phyloP scores from a whole-genome alignment of 306 rosid species.

The Quercus parvula region DNA sequence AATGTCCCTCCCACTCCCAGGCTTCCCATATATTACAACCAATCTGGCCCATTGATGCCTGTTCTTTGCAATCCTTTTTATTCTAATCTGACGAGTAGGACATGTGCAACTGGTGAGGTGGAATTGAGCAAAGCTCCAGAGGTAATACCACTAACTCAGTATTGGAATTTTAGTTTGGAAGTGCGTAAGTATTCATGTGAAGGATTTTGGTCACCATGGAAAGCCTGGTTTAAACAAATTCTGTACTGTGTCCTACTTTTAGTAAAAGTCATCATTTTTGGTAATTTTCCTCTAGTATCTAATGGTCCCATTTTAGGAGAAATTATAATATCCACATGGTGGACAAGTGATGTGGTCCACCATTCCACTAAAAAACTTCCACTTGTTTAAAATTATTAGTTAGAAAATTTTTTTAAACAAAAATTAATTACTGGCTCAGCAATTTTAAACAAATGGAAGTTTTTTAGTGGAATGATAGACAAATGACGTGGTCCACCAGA shows the following conservation, averaged over 20 bases:
- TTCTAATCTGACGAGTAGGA: constrained; percentile 25
- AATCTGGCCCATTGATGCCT: constrained; percentile 64
- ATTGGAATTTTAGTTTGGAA: neutral
- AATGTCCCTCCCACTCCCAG: constrained; percentile 16
- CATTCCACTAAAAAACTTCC: no score
- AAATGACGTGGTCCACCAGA: no score
- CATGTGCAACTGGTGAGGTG: constrained; percentile 50
- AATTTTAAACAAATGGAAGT: no score
- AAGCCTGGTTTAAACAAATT: neutral
- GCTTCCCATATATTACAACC: constrained; percentile 45
- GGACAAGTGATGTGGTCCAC: no score
- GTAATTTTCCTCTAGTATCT: neutral
- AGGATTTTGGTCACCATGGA: neutral
- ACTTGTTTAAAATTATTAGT: no score
- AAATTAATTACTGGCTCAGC: no score
- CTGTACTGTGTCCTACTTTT: neutral
- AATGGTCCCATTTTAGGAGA: neutral
- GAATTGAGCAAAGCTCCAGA: constrained; percentile 29
- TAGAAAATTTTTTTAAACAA: no score
- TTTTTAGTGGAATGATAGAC: no score
- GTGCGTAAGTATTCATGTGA: neutral
- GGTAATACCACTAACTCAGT: constrained; percentile 34
- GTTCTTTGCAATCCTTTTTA: constrained; percentile 64
- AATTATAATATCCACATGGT: no score
- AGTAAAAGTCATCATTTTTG: neutral